These are phyloP conservation scores for Tolypocladium capitatum DNA, from an alignment of 2,329 filamentous ascomycete genomes.

Conservation along the genomic window DNA sequence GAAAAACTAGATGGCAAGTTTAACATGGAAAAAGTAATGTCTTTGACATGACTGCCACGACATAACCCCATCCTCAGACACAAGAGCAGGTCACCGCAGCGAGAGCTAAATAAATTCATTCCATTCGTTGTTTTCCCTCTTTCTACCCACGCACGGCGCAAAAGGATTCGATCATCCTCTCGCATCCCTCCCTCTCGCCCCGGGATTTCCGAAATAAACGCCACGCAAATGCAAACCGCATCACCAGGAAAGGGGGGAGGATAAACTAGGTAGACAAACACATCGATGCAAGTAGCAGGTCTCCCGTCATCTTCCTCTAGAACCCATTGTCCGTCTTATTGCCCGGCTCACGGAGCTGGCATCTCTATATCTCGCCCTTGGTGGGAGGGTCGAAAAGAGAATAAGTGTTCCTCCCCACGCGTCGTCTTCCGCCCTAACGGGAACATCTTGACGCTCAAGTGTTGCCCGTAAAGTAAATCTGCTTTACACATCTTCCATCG, in stretches of 20 bases:
- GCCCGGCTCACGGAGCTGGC: background rate
- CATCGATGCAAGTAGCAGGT: background rate
- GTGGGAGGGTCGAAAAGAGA: background rate
- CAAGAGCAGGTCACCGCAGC: background rate
- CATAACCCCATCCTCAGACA: background rate
- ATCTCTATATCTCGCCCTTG: background rate
- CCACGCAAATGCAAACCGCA: constrained; percentile 27
- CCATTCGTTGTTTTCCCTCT: background rate
- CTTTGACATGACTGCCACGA: background rate
- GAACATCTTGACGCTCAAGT: background rate
- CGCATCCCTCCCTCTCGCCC: constrained; percentile 13
- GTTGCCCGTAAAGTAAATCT: background rate
- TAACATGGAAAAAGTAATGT: background rate
- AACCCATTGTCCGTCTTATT: background rate
- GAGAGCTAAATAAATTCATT: background rate
- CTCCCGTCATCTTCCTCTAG: background rate
- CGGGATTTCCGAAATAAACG: constrained; percentile 12
- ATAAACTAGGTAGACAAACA: constrained; percentile 12
- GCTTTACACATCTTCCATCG: background rate
- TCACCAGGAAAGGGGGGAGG: constrained; percentile 12
- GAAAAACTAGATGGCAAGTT: background rate
- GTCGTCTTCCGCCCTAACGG: background rate
- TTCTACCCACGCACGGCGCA: background rate
- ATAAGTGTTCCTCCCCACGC: background rate
- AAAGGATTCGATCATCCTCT: background rate